phyloP scores from a whole-genome alignment of 2,329 filamentous ascomycete species.

The Dissoconium aciculare region DNA sequence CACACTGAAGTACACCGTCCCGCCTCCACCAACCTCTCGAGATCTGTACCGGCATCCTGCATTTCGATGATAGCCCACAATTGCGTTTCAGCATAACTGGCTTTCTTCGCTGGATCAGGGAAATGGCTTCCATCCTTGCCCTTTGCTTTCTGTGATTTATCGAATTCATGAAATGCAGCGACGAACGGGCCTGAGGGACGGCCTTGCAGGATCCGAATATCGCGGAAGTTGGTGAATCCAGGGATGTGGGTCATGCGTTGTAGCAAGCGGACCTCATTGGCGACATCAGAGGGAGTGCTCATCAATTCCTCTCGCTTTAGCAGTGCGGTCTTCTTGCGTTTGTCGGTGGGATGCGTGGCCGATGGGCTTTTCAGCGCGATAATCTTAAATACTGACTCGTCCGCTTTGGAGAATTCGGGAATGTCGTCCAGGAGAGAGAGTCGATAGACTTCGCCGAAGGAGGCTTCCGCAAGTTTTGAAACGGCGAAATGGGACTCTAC shows the following conservation, averaged over 20 bases:
- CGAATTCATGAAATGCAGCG: slow-evolving; percentile 32
- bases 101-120: slow-evolving; percentile 40
- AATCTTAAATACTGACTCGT: slow-evolving; percentile 36
- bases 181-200: slow-evolving; percentile 38
- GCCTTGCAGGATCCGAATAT: slow-evolving; percentile 43
- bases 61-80: slow-evolving; percentile 52
- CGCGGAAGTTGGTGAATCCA: slow-evolving; percentile 48
- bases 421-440: slow-evolving; percentile 27
- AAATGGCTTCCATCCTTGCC: slow-evolving; percentile 33
- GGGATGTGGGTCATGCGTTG: slow-evolving; percentile 44
- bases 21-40: slow-evolving; percentile 28
- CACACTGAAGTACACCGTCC: slow-evolving; percentile 27
- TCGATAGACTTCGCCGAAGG: slow-evolving; percentile 51
- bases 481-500: slow-evolving; percentile 34
- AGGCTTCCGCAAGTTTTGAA: slow-evolving; percentile 50
- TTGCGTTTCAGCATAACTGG: slow-evolving; percentile 39
- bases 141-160: slow-evolving; percentile 28
- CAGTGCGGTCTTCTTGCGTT: slow-evolving; percentile 36
- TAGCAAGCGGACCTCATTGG: slow-evolving; percentile 37
- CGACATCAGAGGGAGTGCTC: slow-evolving; percentile 30
- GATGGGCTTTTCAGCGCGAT: slow-evolving; percentile 26
- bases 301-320: slow-evolving; percentile 30
- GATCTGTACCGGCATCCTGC: slow-evolving; percentile 47
- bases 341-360: slow-evolving; percentile 29
- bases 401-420: slow-evolving; percentile 17